Evolutionary conservation across 441 rosid genomes (phyloP).

Genomic region (Jatropha podagrica): DNA sequence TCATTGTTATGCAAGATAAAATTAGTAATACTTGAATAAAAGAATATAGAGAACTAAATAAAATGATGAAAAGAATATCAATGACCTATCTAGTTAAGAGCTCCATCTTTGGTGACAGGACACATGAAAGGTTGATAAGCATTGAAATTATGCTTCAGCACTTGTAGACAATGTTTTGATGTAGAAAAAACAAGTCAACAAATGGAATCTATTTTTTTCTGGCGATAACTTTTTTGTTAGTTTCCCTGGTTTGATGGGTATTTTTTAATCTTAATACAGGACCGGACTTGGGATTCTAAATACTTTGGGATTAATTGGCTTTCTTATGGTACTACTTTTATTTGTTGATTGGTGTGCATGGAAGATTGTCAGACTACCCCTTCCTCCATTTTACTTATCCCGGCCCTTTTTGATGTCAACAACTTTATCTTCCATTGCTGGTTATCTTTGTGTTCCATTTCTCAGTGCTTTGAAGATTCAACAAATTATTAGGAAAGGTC

Average conservation of each 20-base stretch:
- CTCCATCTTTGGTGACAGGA: not conserved
- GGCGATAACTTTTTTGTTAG: not conserved
- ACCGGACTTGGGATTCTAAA: slow-evolving; percentile 61
- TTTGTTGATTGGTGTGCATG: slow-evolving; percentile 84
- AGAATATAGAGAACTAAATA: not conserved
- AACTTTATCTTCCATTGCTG: slow-evolving; percentile 54
- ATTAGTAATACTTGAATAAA: not conserved
- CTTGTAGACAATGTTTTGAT: not conserved
- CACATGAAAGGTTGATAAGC: not conserved
- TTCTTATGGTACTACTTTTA: slow-evolving; percentile 53
- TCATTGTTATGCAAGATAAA: not conserved
- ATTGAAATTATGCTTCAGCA: not conserved
- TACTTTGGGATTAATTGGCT: slow-evolving; percentile 59
- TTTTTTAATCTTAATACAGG: slow-evolving; percentile 41
- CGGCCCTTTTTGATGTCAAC: slow-evolving; percentile 67
- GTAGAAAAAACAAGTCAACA: not conserved
- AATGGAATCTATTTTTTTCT: not conserved
- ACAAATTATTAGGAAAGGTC: slow-evolving; percentile 42
- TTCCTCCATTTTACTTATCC: slow-evolving; percentile 67
- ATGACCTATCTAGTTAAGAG: not conserved
- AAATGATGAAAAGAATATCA: not conserved
- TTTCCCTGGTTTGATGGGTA: not conserved
- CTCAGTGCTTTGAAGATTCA: slow-evolving; percentile 55
- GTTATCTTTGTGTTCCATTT: slow-evolving; percentile 73
- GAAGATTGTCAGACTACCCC: slow-evolving; percentile 89